These are phyloP conservation scores for Boletus fagicola DNA, from an alignment of 768 basidiomycete species.

Conservation along the genomic window DNA sequence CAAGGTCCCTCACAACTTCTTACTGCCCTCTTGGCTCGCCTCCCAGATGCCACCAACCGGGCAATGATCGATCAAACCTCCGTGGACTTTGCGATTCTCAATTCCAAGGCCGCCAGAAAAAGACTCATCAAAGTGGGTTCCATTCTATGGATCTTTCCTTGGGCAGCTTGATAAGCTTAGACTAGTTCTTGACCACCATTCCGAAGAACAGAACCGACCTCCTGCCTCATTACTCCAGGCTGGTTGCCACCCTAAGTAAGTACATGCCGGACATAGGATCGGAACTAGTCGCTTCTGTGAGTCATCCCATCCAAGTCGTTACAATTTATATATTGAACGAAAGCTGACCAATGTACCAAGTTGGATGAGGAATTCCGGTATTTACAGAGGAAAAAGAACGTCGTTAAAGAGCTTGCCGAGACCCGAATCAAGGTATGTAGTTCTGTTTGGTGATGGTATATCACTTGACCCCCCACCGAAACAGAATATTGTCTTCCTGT, in stretches of 20 bases:
- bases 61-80: conserved; percentile 89
- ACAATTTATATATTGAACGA: neutral
- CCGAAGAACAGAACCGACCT: conserved; percentile 88
- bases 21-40: conserved; percentile 82
- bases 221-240: conserved; percentile 87
- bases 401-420: conserved; percentile 86
- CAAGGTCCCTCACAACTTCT: conserved; percentile 93
- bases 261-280: conserved; percentile 94
- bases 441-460: neutral
- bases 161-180: conserved; percentile 9
- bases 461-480: neutral
- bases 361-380: conserved; percentile 97
- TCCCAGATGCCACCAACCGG: conserved; percentile 93
- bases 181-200: conserved; percentile 75
- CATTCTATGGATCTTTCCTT: neutral
- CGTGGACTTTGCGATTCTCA: conserved; percentile 93
- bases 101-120: conserved; percentile 95
- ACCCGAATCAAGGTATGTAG: conserved; percentile 71
- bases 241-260: conserved; percentile 82
- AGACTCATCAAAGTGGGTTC: conserved; percentile 73
- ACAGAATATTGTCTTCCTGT: conserved; percentile 85
- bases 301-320: conserved; percentile 28
- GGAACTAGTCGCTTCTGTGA: conserved; percentile 77
- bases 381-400: conserved; percentile 89
- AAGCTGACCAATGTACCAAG: conserved; percentile 39